Evolutionary conservation across 768 basidiomycete species (phyloP), one percentile per base, ranked within the genome.

Genomic region (Favolaschia claudopus): DNA sequence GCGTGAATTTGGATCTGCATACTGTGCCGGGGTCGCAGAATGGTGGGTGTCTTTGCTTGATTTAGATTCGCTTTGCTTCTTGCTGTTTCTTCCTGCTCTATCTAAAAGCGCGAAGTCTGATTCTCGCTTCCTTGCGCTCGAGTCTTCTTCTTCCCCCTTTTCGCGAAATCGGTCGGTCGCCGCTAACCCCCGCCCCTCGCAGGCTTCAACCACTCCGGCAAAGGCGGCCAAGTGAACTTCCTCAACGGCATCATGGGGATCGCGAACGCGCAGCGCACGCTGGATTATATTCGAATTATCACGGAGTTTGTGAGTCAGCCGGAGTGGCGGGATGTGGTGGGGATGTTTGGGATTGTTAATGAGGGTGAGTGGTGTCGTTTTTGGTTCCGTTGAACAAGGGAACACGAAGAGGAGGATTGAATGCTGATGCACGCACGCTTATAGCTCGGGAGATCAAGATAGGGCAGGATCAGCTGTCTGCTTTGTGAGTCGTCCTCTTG

Each of bases 181-280:
- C n/a, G n/a, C n/a, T n/a, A n/a, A 43, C 32, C 27, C 20, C 20
- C 19, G 20, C 29, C 5, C 54, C 22, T 19, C 20, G 17, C 31
- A 82, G 80, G 74, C 12, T 80, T 81, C 70, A 89, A 88, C 63
- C 88, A 89, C 71, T 88, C 78, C 70, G 91, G 90, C 7, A 80
- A 79, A 69, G 39, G 66, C 9, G 92, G 91, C 5, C 73, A 74
- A 24, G 69, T 89, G 69, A 91, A 93, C 70, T 89, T 87, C 66
- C 68, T 91, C 65, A 78, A 83, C 61, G 88, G 89, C 28, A 84
- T 87, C 32, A 95, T 95, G 94, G 94, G 94, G 20, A 72, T 92
- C 55, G 91, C 92, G 33, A 95, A 96, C 65, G 93, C 91, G 17
- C 87, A 95, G 71, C 85, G 93, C 79, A 79, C 40, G 78, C 79